Evolutionary conservation across 2,329 filamentous ascomycete genomes (phyloP).

Genomic region (Penicillium sp.): DNA sequence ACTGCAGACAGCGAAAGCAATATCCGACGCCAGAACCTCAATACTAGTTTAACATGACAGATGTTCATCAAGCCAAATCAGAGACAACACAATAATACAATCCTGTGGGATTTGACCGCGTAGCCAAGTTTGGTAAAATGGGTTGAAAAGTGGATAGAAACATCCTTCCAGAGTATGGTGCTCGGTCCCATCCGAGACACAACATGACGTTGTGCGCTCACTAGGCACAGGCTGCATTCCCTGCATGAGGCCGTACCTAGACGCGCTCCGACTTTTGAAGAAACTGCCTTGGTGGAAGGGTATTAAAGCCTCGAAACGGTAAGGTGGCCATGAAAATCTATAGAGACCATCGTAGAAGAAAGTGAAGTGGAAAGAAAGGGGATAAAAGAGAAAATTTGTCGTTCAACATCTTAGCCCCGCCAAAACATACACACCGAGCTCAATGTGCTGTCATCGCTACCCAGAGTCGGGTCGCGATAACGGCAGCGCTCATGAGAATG

Average conservation of each 20-base stretch:
- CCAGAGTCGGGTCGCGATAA: background rate
- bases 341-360: constrained; percentile 4
- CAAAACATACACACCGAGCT: background rate
- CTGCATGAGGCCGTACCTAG: constrained; percentile 40
- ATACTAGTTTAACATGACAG: constrained; percentile 29
- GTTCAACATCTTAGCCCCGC: constrained; percentile 12
- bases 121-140: constrained; percentile 17
- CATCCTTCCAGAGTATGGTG: constrained; percentile 2
- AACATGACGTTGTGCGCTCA: constrained; percentile 17
- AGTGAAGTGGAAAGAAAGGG: background rate
- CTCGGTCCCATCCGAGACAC: constrained; percentile 21
- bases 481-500: background rate
- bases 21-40: constrained; percentile 28
- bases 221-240: constrained; percentile 38
- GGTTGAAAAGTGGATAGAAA: constrained; percentile 8
- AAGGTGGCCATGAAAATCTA: constrained; percentile 19
- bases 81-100: constrained; percentile 23
- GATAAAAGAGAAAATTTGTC: constrained; percentile 17
- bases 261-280: constrained; percentile 14
- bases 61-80: constrained; percentile 28
- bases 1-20: constrained; percentile 13
- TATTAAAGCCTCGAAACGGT: constrained; percentile 24
- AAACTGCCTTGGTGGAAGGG: constrained; percentile 16
- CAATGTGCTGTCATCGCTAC: background rate
- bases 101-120: constrained; percentile 15